Evolutionary conservation across 1,284 basidiomycete species (phyloP), one percentile per base, ranked within the genome.

Genomic region (Thecaphora frezii): DNA sequence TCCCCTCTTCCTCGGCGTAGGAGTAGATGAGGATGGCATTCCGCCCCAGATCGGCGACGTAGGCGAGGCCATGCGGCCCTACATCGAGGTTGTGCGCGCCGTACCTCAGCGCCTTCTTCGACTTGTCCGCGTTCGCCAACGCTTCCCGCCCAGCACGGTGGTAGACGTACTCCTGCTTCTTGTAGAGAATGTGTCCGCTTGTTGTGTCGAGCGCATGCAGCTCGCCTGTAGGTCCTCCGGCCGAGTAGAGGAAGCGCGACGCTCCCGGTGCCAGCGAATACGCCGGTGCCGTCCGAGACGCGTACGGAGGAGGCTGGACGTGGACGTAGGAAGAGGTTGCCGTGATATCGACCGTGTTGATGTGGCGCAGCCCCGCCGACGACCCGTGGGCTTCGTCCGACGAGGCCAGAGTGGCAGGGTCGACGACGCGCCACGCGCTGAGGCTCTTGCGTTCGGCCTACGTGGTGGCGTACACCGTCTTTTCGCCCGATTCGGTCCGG

Each of bases 161-260:
- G 43, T 74, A 76, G 21, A 73, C 24, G 8, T 74, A 21, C 45
- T 77, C 69, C 22, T 65, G 62, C 9, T 47, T 33, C 26, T 48
- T 62, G 3, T 42, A 42, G 21, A 43, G 45, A 16, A 77, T 69
- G 18, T 19, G 38, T 9, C 73, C 73, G 1, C 51, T 74, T 2
- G 45, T 23, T 0, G 41, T 24, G 23, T 73, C 49, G 12, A 77
- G 40, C 1, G 2, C 12, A 21, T 74, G 73, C 18, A 75, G 23
- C 46, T 77, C 73, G 13, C 74, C 74, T 2, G 71, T 77, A 1
- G 74, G 74, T 2, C 74, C 74, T 16, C 74, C 74, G 1, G 72
- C 73, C 2, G 48, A 51, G 13, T 66, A 71, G 18, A 77, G 54
- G 48, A 54, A 67, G 2, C 49, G 30, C 9, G 39, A 38, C 3